Evolutionary conservation across 257 asterid genomes (phyloP), one percentile per base, ranked within the genome.

Genomic region (Thymus mandschuricus): DNA sequence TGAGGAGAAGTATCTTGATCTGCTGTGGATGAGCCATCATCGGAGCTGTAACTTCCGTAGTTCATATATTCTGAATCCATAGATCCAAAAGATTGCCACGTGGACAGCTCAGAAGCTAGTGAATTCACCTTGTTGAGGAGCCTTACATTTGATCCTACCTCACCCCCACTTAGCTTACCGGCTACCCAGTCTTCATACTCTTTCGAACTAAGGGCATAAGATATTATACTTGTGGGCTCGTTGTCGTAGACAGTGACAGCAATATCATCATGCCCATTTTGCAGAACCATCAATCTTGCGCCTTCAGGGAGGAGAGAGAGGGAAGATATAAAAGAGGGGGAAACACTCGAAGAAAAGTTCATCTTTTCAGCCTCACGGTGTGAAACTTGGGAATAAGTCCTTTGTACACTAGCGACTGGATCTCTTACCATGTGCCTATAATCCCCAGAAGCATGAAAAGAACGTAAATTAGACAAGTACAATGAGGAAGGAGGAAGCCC

Each of bases 381-480:
- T 27, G 71, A 81, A 67, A 77, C 69, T 77, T 86, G 92, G 59
- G 96, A 87, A 76, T 70, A 68, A 52, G 90, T 79, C 80, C 92
- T 81, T 55, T 76, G 87, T 45, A 87, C 76, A 31, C 64, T 80
- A 34, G 81, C 55, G 64, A 88, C 69, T 1, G 99, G 99, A 68
- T 95, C 99, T 68, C 97, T 81, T 55, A 91, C 81, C 99, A 91
- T 91, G 79, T 82, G 52, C 69, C 84, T 77, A 80, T 81, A 95
- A 48, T 95, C 96, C 15, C 98, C 98, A 57, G 92, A 95, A 68
- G 96, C 97, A 73, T 95, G 97, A 75, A 95, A 95, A 70, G 98
- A 88, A 61, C 87, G 85, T 59, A 79, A 60, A 3, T 80, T 81
- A 0, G 88, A 79, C 73, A 92, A 78, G 78, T 88, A 85, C 81